Conservation (phyloP, 257 asterid genomes). For the Ophiorrhiza pumila region DNA sequence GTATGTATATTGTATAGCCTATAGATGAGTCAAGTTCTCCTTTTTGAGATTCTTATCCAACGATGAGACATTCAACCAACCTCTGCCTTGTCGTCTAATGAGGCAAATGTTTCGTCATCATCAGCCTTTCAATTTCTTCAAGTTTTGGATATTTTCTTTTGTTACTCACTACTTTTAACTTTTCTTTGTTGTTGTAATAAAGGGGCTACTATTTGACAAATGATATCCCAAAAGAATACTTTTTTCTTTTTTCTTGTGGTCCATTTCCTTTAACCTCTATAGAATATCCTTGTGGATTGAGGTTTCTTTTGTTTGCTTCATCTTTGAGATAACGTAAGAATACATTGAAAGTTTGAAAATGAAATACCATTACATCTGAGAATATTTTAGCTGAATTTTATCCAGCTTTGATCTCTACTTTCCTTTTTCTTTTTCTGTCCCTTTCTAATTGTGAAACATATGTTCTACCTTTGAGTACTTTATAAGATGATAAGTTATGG, state of each 20-base stretch:
- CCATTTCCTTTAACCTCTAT: conserved; percentile 11
- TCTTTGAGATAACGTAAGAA: conserved; percentile 1
- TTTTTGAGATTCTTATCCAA: conserved; percentile 15
- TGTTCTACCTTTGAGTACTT: not conserved
- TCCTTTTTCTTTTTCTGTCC: not conserved
- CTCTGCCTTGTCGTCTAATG: conserved; percentile 33
- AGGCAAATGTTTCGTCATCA: not conserved
- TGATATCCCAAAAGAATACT: conserved; percentile 11
- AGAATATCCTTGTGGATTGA: conserved; percentile 13
- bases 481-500: not conserved
- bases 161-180: not conserved
- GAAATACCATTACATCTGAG: not conserved
- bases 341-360: conserved; percentile 6
- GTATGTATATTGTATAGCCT: not conserved
- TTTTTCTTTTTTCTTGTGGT: conserved; percentile 13
- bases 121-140: not conserved
- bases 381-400: not conserved
- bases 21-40: not conserved
- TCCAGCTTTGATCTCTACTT: not conserved
- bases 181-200: not conserved
- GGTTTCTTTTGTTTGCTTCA: conserved; percentile 12
- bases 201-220: conserved; percentile 3
- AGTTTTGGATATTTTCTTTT: not conserved
- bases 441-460: conserved; percentile 7
- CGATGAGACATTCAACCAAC: conserved; percentile 35